Percentiles rank a stretch among this genome's conserved stretches.
These are phyloP conservation scores for Berkeleyomyces basicola DNA, from an alignment of 2,329 filamentous ascomycete genomes.

Conservation along the genomic window DNA sequence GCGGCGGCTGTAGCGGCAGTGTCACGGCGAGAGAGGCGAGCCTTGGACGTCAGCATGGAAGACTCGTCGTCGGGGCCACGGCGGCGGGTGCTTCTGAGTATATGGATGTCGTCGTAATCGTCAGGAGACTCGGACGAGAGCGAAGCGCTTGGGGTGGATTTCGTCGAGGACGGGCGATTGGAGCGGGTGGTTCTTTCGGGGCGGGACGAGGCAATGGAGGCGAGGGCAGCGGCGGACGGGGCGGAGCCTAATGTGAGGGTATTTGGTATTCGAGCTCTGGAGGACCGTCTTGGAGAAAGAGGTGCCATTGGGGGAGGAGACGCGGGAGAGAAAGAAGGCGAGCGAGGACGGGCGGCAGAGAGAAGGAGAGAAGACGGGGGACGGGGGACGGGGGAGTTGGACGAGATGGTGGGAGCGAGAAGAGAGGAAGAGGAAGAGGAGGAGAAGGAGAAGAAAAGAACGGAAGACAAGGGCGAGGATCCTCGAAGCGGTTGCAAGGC, in stretches of 20 bases:
- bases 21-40: constrained; percentile 23
- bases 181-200: constrained; percentile 58
- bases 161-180: constrained; percentile 48
- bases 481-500: background rate
- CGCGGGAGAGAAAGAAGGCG: constrained; percentile 20
- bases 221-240: constrained; percentile 34
- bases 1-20: background rate
- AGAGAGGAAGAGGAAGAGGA: constrained; percentile 18
- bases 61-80: constrained; percentile 50
- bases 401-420: constrained; percentile 18
- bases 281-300: constrained; percentile 68
- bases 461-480: constrained; percentile 11
- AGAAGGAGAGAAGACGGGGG: constrained; percentile 18
- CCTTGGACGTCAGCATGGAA: background rate
- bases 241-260: constrained; percentile 39
- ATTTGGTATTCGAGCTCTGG: constrained; percentile 66
- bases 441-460: constrained; percentile 16
- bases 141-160: constrained; percentile 58
- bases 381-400: background rate
- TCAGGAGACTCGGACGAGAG: constrained; percentile 53
- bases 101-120: constrained; percentile 51
- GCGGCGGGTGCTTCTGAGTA: constrained; percentile 63
- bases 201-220: constrained; percentile 64
- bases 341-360: constrained; percentile 18
- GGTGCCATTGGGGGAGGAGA: constrained; percentile 36